Evolutionary conservation across 176 grass and related monocot species (phyloP).

Genomic region (Pontederia crassipes): DNA sequence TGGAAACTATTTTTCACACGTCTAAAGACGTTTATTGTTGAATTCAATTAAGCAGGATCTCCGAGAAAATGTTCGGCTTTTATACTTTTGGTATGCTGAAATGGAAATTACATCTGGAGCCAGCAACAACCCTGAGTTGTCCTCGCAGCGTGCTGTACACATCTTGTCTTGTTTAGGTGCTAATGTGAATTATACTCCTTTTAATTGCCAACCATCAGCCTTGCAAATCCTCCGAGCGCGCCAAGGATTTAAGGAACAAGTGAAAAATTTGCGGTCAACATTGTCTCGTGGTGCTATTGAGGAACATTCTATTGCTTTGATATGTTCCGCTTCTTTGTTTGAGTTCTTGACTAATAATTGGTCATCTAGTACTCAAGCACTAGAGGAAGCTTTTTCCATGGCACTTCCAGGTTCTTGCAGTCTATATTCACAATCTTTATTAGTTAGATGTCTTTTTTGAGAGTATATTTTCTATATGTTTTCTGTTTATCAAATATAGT

Average conservation of each 20-base stretch:
- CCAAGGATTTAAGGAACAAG: conserved; percentile 92
- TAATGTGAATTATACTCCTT: conserved; percentile 62
- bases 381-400: conserved; percentile 59
- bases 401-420: conserved; percentile 50
- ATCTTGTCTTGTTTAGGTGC: conserved; percentile 75
- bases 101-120: conserved; percentile 51
- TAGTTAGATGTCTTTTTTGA: conserved; percentile 5
- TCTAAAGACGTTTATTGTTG: background rate
- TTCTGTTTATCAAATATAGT: too few species aligned
- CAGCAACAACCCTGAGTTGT: conserved; percentile 38
- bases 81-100: conserved; percentile 88
- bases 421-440: conserved; percentile 10
- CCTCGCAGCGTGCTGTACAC: conserved; percentile 49
- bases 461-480: background rate
- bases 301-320: conserved; percentile 65
- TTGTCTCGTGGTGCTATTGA: conserved; percentile 38
- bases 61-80: conserved; percentile 49
- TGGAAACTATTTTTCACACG: background rate
- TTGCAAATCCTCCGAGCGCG: conserved; percentile 67
- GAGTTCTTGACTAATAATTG: conserved; percentile 70
- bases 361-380: conserved; percentile 62
- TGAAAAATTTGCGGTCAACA: conserved; percentile 44
- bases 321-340: conserved; percentile 80
- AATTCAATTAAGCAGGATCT: conserved; percentile 40
- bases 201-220: conserved; percentile 37